Conservation (phyloP, 2,329 filamentous ascomycete genomes). For the Pleomassaria siparia region DNA sequence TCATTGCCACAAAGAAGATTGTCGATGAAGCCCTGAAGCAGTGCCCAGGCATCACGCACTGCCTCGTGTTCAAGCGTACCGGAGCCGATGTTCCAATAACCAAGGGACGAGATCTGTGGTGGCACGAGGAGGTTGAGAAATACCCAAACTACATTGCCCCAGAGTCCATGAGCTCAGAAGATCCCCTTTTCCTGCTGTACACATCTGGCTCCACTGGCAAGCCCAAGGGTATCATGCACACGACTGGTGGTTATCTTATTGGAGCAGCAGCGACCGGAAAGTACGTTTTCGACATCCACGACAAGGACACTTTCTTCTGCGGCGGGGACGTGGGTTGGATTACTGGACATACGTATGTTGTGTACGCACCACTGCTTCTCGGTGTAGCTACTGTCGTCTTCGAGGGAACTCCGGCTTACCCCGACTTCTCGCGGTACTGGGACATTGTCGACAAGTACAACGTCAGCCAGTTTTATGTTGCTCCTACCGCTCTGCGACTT, state of each 20-base stretch:
- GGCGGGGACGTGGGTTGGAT: slow-evolving; percentile 99
- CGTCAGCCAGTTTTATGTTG: slow-evolving; percentile 97
- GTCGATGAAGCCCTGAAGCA: slow-evolving; percentile 97
- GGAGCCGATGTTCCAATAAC: slow-evolving; percentile 92
- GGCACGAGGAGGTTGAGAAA: slow-evolving; percentile 98
- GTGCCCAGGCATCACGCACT: slow-evolving; percentile 82
- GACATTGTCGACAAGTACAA: slow-evolving; percentile 94
- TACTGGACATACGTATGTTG: slow-evolving; percentile 96
- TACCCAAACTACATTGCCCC: slow-evolving; percentile 91
- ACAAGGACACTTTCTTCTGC: slow-evolving; percentile 92
- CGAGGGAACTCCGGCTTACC: slow-evolving; percentile 95
- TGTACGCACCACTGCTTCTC: slow-evolving; percentile 90
- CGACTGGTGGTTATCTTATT: slow-evolving; percentile 90
- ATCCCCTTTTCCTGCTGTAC: slow-evolving; percentile 96
- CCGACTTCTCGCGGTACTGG: slow-evolving; percentile 98
- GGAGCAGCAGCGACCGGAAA: slow-evolving; percentile 93
- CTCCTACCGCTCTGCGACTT: slow-evolving; percentile 87
- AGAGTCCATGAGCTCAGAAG: slow-evolving; percentile 87
- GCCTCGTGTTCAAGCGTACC: slow-evolving; percentile 93
- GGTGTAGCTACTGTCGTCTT: slow-evolving; percentile 96
- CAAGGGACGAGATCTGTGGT: slow-evolving; percentile 87
- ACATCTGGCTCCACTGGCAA: slow-evolving; percentile 97
- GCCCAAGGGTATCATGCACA: slow-evolving; percentile 99
- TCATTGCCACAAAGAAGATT: slow-evolving; percentile 98
- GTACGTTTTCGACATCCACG: slow-evolving; percentile 98